These are phyloP conservation scores for Aspergillus hortae DNA, from an alignment of 2,329 filamentous ascomycete species.

Conservation along the genomic window DNA sequence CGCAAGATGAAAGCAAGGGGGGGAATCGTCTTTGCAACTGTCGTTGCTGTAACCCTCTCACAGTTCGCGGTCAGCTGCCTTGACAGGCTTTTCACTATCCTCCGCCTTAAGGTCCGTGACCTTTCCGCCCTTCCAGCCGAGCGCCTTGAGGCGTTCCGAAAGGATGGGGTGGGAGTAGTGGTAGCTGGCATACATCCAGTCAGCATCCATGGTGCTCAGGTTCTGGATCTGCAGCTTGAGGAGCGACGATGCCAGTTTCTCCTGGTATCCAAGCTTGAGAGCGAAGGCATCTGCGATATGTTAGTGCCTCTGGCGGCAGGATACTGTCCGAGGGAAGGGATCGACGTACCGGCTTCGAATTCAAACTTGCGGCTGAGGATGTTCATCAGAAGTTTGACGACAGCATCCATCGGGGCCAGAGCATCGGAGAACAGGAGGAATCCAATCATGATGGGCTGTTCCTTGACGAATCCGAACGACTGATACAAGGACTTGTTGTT, in stretches of 20 bases:
- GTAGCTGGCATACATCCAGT: constrained; percentile 97
- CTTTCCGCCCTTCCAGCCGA: constrained; percentile 73
- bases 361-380: constrained; percentile 91
- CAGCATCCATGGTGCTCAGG: constrained; percentile 95
- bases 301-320: constrained; percentile 10
- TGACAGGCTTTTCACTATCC: constrained; percentile 59
- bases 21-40: neutral
- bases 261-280: constrained; percentile 74
- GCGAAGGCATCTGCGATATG: constrained; percentile 70
- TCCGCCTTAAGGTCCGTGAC: constrained; percentile 46
- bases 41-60: constrained; percentile 36
- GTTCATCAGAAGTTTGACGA: constrained; percentile 95
- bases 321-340: neutral
- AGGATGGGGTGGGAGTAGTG: constrained; percentile 98
- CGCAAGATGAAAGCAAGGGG: constrained; percentile 4
- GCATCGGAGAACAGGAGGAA: constrained; percentile 98
- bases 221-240: constrained; percentile 99
- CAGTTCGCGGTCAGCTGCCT: constrained; percentile 73
- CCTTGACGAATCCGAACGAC: constrained; percentile 80
- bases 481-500: constrained; percentile 89
- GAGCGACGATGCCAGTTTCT: constrained; percentile 78
- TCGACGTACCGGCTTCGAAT: constrained; percentile 72
- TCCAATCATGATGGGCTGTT: constrained; percentile 90
- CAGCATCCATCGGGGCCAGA: constrained; percentile 88
- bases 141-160: constrained; percentile 84